Evolutionary conservation across 345 rosid genomes (phyloP).

Genomic region (Stellera chamaejasme): DNA sequence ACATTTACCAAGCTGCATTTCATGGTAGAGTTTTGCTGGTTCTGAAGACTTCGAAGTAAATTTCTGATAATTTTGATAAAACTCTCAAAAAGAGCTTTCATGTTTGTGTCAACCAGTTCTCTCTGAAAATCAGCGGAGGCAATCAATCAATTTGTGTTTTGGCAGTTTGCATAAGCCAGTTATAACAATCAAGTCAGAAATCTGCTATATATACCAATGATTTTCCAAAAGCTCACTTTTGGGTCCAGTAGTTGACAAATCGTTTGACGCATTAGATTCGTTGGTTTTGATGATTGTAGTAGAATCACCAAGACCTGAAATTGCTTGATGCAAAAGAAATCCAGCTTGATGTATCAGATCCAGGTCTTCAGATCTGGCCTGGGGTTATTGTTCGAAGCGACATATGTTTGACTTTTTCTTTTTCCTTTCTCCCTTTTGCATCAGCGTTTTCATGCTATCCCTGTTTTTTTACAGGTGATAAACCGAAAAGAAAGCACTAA

Average conservation of each 20-base stretch:
- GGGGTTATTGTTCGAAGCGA: constrained; percentile 45
- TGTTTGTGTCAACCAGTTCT: too few species aligned
- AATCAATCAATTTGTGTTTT: too few species aligned
- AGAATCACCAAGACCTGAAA: constrained; percentile 35
- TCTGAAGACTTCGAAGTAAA: too few species aligned
- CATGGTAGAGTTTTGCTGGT: too few species aligned
- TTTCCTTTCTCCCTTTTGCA: constrained; percentile 14
- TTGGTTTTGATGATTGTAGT: constrained; percentile 40
- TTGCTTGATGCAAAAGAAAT: constrained; percentile 50
- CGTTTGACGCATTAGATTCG: constrained; percentile 25
- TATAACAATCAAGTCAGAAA: not conserved
- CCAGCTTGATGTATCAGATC: constrained; percentile 55
- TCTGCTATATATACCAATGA: not conserved
- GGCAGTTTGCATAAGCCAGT: too few species aligned
- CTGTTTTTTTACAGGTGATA: constrained; percentile 40
- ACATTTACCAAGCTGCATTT: too few species aligned
- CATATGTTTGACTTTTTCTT: constrained; percentile 7
- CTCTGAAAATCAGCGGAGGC: too few species aligned
- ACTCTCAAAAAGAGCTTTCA: too few species aligned
- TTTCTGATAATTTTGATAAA: too few species aligned
- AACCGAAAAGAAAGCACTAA: constrained; percentile 56
- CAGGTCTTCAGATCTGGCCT: constrained; percentile 33
- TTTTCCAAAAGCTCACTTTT: constrained; percentile 5
- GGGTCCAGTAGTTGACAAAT: too few species aligned
- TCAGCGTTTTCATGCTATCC: constrained; percentile 35